Conservation (phyloP, 192 early-diverging fungal species). For the Spizellomyces punctatus region DNA sequence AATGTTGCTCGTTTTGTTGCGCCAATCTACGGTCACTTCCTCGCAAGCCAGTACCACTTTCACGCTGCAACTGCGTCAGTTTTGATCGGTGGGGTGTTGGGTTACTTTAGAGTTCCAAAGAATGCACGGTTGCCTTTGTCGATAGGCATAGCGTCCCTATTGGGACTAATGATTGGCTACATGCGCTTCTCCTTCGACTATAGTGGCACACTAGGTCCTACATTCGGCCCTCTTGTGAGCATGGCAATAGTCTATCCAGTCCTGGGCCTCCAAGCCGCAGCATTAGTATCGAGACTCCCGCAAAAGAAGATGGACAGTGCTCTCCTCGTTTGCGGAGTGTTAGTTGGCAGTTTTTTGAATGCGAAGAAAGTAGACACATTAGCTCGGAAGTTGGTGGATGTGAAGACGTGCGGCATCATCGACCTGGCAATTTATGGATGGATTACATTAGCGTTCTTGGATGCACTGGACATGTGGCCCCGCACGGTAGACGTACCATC, state of each 20-base stretch:
- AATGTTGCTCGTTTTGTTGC: constrained; percentile 12
- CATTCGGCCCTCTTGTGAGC: constrained; percentile 2
- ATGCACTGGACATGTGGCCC: no score
- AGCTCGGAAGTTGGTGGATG: neutral
- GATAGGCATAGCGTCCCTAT: no score
- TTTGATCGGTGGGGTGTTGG: neutral
- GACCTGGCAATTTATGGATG: no score
- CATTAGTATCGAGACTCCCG: neutral
- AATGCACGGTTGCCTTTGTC: neutral
- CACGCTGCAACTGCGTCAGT: neutral
- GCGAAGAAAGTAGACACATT: neutral
- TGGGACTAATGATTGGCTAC: no score
- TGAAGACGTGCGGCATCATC: no score
- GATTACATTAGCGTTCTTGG: no score
- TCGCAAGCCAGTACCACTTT: constrained; percentile 7
- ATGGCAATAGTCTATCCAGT: constrained; percentile 19
- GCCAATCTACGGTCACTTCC: constrained; percentile 31
- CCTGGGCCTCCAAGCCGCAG: neutral
- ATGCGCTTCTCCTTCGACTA: neutral
- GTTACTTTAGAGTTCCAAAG: neutral
- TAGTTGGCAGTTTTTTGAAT: neutral
- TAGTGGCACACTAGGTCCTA: constrained; percentile 10
- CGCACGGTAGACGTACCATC: no score
- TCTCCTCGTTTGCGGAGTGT: neutral
- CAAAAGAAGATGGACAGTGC: neutral